Percentiles rank a stretch among this genome's conserved stretches.
phyloP scores from a whole-genome alignment of 2,329 filamentous ascomycete genomes.

The Botrytis fragariae region DNA sequence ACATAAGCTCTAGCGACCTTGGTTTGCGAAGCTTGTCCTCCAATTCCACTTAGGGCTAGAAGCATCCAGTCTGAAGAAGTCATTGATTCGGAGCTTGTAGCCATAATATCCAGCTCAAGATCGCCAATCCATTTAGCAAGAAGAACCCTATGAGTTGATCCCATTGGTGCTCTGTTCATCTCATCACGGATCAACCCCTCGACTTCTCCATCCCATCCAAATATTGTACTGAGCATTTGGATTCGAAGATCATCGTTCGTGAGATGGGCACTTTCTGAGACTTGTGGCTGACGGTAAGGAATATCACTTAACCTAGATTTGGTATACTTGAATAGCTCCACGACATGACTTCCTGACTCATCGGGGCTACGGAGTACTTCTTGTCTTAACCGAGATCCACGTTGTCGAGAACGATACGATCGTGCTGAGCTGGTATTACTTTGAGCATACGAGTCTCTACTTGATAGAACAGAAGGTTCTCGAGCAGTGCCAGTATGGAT shows the following conservation, averaged over 20 bases:
- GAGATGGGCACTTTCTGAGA: constrained; percentile 55
- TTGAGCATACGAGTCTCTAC: constrained; percentile 56
- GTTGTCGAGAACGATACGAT: constrained; percentile 48
- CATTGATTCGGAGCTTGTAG: constrained; percentile 78
- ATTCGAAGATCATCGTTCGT: constrained; percentile 77
- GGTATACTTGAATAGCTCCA: constrained; percentile 85
- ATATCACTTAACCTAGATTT: constrained; percentile 78
- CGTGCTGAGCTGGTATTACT: constrained; percentile 42
- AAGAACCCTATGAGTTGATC: constrained; percentile 76
- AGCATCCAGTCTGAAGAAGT: constrained; percentile 97
- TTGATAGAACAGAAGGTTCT: constrained; percentile 37
- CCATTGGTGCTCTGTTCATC: constrained; percentile 67
- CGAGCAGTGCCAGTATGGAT: constrained; percentile 39
- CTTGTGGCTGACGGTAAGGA: constrained; percentile 69
- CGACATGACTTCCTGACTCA: constrained; percentile 56
- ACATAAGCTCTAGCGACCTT: constrained; percentile 90
- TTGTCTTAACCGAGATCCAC: constrained; percentile 68
- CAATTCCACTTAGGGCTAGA: constrained; percentile 85
- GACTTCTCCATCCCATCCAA: constrained; percentile 89
- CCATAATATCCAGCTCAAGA: constrained; percentile 76
- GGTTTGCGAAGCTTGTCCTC: constrained; percentile 73
- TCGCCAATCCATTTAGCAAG: constrained; percentile 92
- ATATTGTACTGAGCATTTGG: constrained; percentile 92
- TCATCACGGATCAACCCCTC: constrained; percentile 82
- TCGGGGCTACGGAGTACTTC: constrained; percentile 78